Evolutionary conservation across 1,139 yeast genomes (phyloP), one percentile per base, ranked within the genome.

Genomic region (Pichia sp.): DNA sequence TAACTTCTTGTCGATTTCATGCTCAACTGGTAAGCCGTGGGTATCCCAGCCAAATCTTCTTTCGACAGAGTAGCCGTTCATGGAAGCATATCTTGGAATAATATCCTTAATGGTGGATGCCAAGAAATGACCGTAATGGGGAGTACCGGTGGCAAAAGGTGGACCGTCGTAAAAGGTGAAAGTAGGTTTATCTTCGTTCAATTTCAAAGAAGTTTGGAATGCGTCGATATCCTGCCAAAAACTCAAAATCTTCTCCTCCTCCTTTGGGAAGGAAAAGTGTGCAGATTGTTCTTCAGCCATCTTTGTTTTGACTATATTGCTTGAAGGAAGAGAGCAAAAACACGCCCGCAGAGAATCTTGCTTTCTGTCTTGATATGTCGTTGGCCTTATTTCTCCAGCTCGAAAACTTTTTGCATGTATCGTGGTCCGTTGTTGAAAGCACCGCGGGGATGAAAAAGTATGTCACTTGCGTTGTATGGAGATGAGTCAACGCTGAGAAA

Each of bases 31-130:
- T 61, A 93, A 82, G 53, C 99, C 99, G 70, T 93, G 99, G 52
- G 99, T 93, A 72, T 93, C 99, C 99, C 99, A 93, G 56, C 99
- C 99, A 60, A 95, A 93, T 66, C 98, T 82, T 74, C 99, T 87
- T 72, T 88, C 96, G 46, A 93, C 99, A 63, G 87, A 88, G 71
- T 82, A 86, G 18, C 99, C 99, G 62, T 87, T 91, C 98, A 93
- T 93, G 60, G 96, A 87, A 53, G 99, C 98, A 68, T 90, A 93
- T 69, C 99, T 83, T 53, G 99, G 99, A 55, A 93, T 91, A 60
- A 93, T 88, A 74, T 93, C 99, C 76, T 91, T 93, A 63, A 90
- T 88, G 53, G 99, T 93, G 41, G 98, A 91, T 3, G 98, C 95
- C 70, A 95, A 76, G 66, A 93, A 85, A 68, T 93, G 99, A 56